A percentile compares a stretch with the other conserved stretches of the same genome.
These are phyloP conservation scores for Diversispora epigaea DNA, from an alignment of 192 early-diverging fungal genomes.

Conservation along the genomic window DNA sequence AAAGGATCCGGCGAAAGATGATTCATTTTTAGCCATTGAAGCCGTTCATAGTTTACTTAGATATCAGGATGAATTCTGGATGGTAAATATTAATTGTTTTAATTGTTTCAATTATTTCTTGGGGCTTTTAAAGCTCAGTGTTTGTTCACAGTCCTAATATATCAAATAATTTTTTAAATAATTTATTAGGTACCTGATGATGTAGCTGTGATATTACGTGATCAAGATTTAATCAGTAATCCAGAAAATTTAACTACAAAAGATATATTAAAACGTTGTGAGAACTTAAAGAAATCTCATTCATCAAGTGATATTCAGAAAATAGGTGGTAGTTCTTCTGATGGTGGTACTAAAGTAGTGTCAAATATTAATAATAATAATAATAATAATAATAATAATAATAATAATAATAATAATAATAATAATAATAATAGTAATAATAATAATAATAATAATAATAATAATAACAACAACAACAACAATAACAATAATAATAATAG, in stretches of 20 bases:
- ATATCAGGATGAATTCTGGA: slow-evolving; percentile 65
- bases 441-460: no score
- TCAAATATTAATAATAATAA: not conserved
- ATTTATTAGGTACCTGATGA: slow-evolving; percentile 53
- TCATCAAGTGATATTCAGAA: slow-evolving; percentile 14
- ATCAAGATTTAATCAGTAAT: slow-evolving; percentile 47
- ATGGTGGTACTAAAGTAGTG: not conserved
- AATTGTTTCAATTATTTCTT: no score
- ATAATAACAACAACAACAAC: no score
- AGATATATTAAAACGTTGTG: slow-evolving; percentile 57
- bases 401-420: no score
- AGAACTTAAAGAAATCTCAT: slow-evolving; percentile 49
- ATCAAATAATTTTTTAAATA: not conserved
- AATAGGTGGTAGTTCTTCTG: not conserved
- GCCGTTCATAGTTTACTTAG: slow-evolving; percentile 68
- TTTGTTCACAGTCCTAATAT: no score
- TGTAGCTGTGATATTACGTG: slow-evolving; percentile 50
- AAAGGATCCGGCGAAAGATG: slow-evolving; percentile 76
- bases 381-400: not conserved
- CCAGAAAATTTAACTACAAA: slow-evolving; percentile 51
- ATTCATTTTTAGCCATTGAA: slow-evolving; percentile 68
- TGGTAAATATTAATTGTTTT: slow-evolving; percentile 39
- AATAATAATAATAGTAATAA: no score
- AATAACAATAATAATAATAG: no score
- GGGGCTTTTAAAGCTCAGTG: no score